Evolutionary conservation across 2,329 filamentous ascomycete genomes (phyloP), one percentile per base, ranked within the genome.

Genomic region (Penicillium freii): DNA sequence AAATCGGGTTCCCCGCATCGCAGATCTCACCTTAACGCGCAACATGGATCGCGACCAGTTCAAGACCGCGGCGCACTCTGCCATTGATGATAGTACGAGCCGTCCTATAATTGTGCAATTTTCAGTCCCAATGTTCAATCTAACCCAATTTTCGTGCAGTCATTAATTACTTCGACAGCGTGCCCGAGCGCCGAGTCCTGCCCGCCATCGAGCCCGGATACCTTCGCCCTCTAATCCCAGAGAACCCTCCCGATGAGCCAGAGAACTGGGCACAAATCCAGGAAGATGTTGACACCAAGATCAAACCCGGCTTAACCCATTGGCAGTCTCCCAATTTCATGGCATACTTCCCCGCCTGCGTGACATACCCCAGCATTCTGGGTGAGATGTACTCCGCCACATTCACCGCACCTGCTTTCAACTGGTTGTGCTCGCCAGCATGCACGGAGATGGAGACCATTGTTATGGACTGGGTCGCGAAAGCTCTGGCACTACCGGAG

Each of bases 271-370:
- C 81, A 23, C 80, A 84, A 51, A 97, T 97, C 69, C 89, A 91
- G 67, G 81, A 85, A 56, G 93, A 97, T 71, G 87, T 97, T 51
- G 88, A 92, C 66, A 78, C 82, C 44, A 90, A 94, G 72, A 96
- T 97, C 70, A 85, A 96, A 71, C 93, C 93, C 0, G 93, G 93
- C 6, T 81, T 97, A 54, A 97, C 93, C 0, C 93, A 97, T 77
- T 97, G 93, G 92, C 88, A 96, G 72, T 91, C 87, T 2, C 93
- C 91, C 17, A 92, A 93, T 71, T 97, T 96, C 81, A 91, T 97
- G 85, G 93, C 93, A 44, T 97, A 95, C 81, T 97, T 94, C 77
- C 90, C 93, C 1, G 91, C 91, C 49, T 87, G 85, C 25, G 87
- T 87, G 52, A 90, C 88, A 36, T 97, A 88, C 71, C 92, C 93